Evolutionary conservation across 1,139 yeast genomes (phyloP).

Genomic region (Wickerhamomyces sp.): DNA sequence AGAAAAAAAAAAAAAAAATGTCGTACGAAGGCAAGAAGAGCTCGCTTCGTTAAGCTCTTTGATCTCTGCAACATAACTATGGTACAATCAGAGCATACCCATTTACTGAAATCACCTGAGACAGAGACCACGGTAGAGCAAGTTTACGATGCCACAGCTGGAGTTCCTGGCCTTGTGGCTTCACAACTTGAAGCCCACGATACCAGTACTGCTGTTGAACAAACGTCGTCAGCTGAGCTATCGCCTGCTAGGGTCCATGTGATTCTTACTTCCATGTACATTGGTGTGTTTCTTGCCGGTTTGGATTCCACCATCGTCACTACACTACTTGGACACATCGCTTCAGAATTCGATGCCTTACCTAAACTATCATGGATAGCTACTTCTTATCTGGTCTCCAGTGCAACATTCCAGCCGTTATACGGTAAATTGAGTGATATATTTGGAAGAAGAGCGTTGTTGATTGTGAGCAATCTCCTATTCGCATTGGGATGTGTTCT

Average conservation of each 20-base stretch:
- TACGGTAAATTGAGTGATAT: conserved; percentile 82
- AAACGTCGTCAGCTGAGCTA: conserved; percentile 1
- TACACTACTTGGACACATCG: conserved; percentile 46
- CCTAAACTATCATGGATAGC: conserved; percentile 54
- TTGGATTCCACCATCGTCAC: conserved; percentile 54
- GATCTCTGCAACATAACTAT: too few species aligned
- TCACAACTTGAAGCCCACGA: too few species aligned
- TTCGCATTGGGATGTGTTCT: conserved; percentile 47
- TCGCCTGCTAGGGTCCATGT: conserved; percentile 10
- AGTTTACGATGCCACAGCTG: conserved; percentile 25
- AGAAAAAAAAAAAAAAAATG: too few species aligned
- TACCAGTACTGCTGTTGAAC: too few species aligned
- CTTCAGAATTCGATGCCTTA: conserved; percentile 49
- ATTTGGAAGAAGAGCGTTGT: conserved; percentile 58
- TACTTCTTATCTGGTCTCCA: conserved; percentile 48
- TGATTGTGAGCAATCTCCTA: conserved; percentile 38
- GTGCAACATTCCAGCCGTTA: conserved; percentile 62
- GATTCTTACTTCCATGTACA: conserved; percentile 32
- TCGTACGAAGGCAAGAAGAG: too few species aligned
- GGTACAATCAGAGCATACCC: conserved; percentile 8
- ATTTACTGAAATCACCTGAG: conserved; percentile 11
- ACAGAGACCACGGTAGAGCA: conserved; percentile 11
- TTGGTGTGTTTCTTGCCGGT: conserved; percentile 47
- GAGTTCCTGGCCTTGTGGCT: conserved; percentile 27
- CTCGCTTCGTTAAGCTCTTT: too few species aligned